Conservation (phyloP, 208 protist species). For the Leishmania guyanensis region DNA sequence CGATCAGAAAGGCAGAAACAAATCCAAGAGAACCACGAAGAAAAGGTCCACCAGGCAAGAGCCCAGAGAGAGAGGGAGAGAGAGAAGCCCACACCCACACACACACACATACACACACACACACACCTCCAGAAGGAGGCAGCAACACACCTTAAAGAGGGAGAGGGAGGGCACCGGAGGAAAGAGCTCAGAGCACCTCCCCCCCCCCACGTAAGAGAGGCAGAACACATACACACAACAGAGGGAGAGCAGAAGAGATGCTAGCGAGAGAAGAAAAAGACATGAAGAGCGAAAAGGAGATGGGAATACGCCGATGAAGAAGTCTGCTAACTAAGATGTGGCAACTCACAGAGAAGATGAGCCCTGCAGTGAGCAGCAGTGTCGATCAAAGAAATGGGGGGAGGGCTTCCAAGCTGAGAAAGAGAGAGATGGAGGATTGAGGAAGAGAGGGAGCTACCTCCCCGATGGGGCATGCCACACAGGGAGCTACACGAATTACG, state of each 20-base stretch:
- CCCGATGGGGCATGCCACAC: neutral
- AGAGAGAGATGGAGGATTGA: neutral
- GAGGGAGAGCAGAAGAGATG: neutral
- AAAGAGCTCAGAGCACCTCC: neutral
- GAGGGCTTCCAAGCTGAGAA: neutral
- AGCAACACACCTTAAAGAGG: neutral
- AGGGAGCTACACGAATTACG: neutral
- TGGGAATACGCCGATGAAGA: neutral
- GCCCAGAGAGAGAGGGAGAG: no score
- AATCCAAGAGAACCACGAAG: conserved; percentile 10
- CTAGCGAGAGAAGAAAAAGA: neutral
- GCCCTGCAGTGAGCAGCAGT: no score
- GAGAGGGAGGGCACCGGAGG: neutral
- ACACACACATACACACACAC: neutral
- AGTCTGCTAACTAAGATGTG: neutral
- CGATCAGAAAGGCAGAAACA: neutral
- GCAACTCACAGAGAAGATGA: neutral
- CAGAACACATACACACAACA: neutral
- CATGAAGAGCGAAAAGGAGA: neutral
- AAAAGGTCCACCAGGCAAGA: neutral
- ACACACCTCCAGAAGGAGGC: neutral
- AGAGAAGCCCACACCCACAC: no score
- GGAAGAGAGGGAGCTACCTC: neutral
- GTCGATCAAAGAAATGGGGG: neutral
- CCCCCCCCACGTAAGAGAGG: neutral